phyloP scores from a whole-genome alignment of 1,284 basidiomycete species.

The Takashimella tepidaria region DNA sequence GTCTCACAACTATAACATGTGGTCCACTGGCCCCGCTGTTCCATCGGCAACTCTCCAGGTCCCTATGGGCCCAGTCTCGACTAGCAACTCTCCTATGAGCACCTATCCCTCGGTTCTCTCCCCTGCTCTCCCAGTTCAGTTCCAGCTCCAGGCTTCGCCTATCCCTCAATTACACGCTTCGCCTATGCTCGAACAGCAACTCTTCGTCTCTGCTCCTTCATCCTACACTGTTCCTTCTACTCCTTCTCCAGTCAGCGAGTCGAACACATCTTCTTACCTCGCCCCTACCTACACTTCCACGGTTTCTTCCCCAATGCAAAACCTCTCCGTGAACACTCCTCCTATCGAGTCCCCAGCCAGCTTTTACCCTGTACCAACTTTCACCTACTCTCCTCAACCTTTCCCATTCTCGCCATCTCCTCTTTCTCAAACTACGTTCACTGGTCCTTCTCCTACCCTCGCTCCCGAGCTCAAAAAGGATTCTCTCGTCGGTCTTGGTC shows the following conservation, averaged over 20 bases:
- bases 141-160: slow-evolving; percentile 6
- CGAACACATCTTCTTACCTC: neutral
- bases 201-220: neutral
- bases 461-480: slow-evolving; percentile 31
- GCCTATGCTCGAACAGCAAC: slow-evolving; percentile 7
- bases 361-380: slow-evolving; percentile 14
- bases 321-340: neutral
- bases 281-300: neutral
- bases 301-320: neutral
- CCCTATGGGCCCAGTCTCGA: slow-evolving; percentile 13
- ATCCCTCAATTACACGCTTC: slow-evolving; percentile 10
- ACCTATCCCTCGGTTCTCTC: slow-evolving; percentile 32
- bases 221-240: neutral
- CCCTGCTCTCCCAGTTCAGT: slow-evolving; percentile 25
- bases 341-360: neutral
- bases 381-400: slow-evolving; percentile 20
- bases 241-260: neutral
- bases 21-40: slow-evolving; percentile 23
- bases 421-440: slow-evolving; percentile 15
- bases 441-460: slow-evolving; percentile 33
- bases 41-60: slow-evolving; percentile 16
- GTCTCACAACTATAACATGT: slow-evolving; percentile 30
- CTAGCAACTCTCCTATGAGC: slow-evolving; percentile 3
- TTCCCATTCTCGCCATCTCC: slow-evolving; percentile 33
- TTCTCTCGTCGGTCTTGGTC: slow-evolving; percentile 20